These are phyloP conservation scores for Eruca vesicaria DNA, from an alignment of 441 rosid genomes.

Conservation along the genomic window DNA sequence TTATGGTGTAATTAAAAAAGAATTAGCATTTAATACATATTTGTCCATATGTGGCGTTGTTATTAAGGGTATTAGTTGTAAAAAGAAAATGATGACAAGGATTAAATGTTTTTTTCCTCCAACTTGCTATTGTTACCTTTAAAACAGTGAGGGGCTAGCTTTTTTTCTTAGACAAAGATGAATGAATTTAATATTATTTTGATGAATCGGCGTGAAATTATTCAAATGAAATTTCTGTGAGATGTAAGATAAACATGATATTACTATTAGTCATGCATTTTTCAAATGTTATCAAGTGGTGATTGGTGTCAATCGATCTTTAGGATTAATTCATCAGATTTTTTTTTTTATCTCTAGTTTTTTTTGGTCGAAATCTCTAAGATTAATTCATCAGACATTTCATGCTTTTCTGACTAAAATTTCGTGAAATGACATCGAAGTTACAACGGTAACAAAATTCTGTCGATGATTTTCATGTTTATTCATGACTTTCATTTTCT, in stretches of 20 bases:
- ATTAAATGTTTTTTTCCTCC: background rate
- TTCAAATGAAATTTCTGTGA: too few relatives aligned
- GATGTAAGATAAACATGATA: background rate
- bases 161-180: background rate
- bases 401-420: background rate
- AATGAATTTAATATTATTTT: too few relatives aligned
- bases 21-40: background rate
- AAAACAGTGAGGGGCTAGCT: background rate
- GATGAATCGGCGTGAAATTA: too few relatives aligned
- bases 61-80: background rate
- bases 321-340: background rate
- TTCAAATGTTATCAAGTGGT: slow-evolving; percentile 2
- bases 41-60: background rate
- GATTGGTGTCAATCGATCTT: background rate
- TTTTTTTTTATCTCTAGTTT: too few relatives aligned
- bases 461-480: background rate
- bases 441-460: background rate
- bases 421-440: background rate
- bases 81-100: slow-evolving; percentile 11
- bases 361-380: background rate
- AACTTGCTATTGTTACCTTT: background rate
- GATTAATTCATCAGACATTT: background rate
- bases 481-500: background rate
- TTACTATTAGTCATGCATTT: background rate
- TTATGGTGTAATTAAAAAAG: background rate